Conservation (phyloP, 1,284 basidiomycete species). For the Thecaphora thlaspeos region DNA sequence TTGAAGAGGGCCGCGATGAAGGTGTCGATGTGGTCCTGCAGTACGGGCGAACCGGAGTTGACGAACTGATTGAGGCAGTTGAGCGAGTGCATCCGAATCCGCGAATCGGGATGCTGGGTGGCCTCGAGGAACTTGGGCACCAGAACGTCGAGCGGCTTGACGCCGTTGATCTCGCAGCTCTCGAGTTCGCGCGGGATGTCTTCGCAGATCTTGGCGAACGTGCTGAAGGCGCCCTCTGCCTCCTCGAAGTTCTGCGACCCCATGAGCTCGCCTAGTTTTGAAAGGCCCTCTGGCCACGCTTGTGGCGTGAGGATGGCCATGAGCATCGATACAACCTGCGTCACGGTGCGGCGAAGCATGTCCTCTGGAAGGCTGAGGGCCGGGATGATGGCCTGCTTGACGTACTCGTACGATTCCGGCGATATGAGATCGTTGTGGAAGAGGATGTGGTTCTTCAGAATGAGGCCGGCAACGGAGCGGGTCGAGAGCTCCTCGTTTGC, state of each 20-base stretch:
- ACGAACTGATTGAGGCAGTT: conserved; percentile 92
- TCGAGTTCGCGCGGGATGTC: conserved; percentile 95
- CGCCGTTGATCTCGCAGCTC: conserved; percentile 72
- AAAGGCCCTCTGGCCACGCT: conserved; percentile 52
- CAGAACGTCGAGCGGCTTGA: conserved; percentile 52
- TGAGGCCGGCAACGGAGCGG: conserved; percentile 89
- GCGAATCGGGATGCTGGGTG: conserved; percentile 73
- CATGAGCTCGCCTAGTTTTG: conserved; percentile 48
- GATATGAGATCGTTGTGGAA: conserved; percentile 45
- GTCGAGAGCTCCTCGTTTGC: conserved; percentile 83
- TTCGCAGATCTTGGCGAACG: conserved; percentile 92
- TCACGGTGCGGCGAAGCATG: conserved; percentile 54
- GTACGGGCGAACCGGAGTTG: conserved; percentile 68
- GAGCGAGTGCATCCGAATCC: conserved; percentile 90
- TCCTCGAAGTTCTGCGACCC: conserved; percentile 42
- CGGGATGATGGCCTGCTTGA: conserved; percentile 53
- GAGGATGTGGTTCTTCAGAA: conserved; percentile 86
- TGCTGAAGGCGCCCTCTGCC: conserved; percentile 78
- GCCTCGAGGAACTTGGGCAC: conserved; percentile 80
- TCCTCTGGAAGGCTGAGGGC: conserved; percentile 49
- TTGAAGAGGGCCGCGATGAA: conserved; percentile 93
- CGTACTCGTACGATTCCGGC: conserved; percentile 49
- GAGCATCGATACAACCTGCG: conserved; percentile 55
- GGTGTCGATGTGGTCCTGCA: conserved; percentile 80
- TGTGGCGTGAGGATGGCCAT: conserved; percentile 51